A percentile compares a stretch with the other conserved stretches of the same genome.
Evolutionary conservation across 2,329 filamentous ascomycete species (phyloP).

Genomic region (Fusarium aywerte): DNA sequence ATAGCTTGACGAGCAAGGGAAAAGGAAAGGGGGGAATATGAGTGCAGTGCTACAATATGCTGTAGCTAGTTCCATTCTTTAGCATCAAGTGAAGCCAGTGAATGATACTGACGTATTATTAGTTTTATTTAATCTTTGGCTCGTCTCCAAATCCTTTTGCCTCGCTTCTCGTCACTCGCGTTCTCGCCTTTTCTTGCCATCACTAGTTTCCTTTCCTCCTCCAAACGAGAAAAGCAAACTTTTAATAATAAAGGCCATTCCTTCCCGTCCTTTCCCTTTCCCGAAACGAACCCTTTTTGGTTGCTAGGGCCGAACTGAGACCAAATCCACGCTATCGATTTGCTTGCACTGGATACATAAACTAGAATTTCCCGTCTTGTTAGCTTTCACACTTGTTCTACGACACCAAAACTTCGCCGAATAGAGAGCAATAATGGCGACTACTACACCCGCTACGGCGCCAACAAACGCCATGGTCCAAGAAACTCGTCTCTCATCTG

Average conservation of each 20-base stretch:
- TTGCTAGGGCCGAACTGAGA: constrained; percentile 1
- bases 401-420: background rate
- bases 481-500: constrained; percentile 45
- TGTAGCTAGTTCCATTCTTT: background rate
- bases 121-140: constrained; percentile 16
- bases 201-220: background rate
- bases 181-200: background rate
- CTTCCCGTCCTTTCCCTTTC: background rate
- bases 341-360: background rate
- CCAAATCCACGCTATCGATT: background rate
- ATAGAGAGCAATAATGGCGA: constrained; percentile 18
- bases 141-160: background rate
- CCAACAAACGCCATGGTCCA: constrained; percentile 33
- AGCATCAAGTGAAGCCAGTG: background rate
- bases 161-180: background rate
- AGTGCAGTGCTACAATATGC: too few relatives aligned
- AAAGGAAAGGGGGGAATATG: background rate
- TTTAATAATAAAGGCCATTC: background rate
- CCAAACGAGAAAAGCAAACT: constrained; percentile 12
- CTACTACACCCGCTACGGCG: constrained; percentile 26
- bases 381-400: background rate
- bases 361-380: background rate
- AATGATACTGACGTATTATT: constrained; percentile 15
- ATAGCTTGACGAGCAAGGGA: background rate
- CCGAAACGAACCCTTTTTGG: constrained; percentile 3